Evolutionary conservation across 75 land plant species (phyloP), one percentile per base, ranked within the genome.

Genomic region (Azolla pinnata): DNA sequence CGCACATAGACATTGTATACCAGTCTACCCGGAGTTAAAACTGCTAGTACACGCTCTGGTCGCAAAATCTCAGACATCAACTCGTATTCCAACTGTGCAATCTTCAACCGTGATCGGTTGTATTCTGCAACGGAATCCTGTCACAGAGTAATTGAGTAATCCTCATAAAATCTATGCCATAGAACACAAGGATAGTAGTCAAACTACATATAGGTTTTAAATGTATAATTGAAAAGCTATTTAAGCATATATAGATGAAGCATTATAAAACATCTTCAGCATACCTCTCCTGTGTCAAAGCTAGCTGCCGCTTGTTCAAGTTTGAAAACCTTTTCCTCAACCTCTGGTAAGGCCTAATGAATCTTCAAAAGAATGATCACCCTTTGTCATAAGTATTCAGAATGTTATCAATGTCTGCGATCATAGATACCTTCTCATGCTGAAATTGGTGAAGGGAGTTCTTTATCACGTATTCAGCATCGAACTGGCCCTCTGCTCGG

Each of bases 361-460:
- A n/a, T n/a, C n/a, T n/a, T n/a, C n/a, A n/a, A n/a, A n/a, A n/a
- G n/a, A n/a, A n/a, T n/a, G n/a, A n/a, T n/a, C n/a, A n/a, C n/a
- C n/a, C n/a, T n/a, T n/a, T n/a, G n/a, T n/a, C n/a, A n/a, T n/a
- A n/a, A n/a, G n/a, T n/a, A n/a, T n/a, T n/a, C n/a, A n/a, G n/a
- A n/a, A n/a, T n/a, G n/a, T n/a, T n/a, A n/a, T n/a, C n/a, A n/a
- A n/a, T n/a, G n/a, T n/a, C n/a, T n/a, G n/a, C n/a, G n/a, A n/a
- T n/a, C n/a, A n/a, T n/a, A n/a, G n/a, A 54, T n/a, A 85, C 96
- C 96, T 89, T 89, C 38, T 89, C 90, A 63, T 85, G 80, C 76
- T 81, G 83, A 59, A 81, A 81, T 47, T 81, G 81, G 60, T 81
- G 83, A 32, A 81, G 78, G 26, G 83, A 81, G 56, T 81, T 67